Conservation (phyloP, 768 basidiomycete species). For the Boletus sp. region DNA sequence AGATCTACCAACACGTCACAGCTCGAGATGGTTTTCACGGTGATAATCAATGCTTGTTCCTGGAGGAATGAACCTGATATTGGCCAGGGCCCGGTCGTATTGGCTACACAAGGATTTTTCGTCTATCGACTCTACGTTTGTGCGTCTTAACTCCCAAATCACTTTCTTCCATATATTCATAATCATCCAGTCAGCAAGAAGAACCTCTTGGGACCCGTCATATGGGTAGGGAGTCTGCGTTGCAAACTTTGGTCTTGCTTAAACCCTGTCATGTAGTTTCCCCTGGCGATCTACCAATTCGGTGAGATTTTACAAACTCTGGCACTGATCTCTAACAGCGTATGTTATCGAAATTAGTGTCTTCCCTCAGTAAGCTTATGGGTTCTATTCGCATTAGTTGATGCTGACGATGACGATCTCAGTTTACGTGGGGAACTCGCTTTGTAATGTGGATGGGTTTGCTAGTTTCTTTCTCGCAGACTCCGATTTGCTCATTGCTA, state of each 20-base stretch:
- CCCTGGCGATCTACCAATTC: neutral
- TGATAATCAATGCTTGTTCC: neutral
- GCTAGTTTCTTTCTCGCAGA: neutral
- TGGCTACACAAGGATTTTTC: neutral
- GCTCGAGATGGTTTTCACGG: neutral
- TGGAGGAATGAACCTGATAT: neutral
- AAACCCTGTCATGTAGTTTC: neutral
- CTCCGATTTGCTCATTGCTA: neutral
- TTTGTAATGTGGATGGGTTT: neutral
- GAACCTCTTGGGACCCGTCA: neutral
- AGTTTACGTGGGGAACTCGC: neutral
- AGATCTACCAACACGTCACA: neutral
- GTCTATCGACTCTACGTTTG: conserved; percentile 1
- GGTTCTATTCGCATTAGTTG: too few relatives aligned
- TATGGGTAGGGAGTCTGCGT: neutral
- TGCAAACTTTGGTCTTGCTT: neutral
- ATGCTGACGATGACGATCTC: neutral
- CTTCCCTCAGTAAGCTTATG: neutral
- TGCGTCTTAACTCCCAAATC: neutral
- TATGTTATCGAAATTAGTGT: neutral
- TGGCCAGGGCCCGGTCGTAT: neutral
- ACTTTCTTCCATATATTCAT: neutral
- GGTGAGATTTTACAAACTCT: neutral
- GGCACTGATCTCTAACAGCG: neutral
- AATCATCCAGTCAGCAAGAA: neutral